Evolutionary conservation across 163 green algal species (phyloP).

Genomic region (Scenedesmus sp.): DNA sequence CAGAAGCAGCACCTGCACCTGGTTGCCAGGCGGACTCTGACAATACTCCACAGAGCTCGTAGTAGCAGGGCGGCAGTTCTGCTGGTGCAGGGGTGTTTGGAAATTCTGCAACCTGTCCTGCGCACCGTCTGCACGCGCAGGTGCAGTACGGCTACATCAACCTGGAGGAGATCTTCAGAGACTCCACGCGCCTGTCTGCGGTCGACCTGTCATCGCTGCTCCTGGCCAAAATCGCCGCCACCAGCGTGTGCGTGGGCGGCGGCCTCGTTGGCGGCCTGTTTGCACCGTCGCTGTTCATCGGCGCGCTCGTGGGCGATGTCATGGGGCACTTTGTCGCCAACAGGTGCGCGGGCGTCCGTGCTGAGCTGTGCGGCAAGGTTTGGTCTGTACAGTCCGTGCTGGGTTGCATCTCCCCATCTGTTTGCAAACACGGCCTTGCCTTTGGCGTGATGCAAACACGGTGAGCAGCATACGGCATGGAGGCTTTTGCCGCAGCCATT

Average conservation of each 20-base stretch:
- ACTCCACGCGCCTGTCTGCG: conserved; percentile 62
- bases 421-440: not conserved
- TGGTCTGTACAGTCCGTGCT: too few species aligned
- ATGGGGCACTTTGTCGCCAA: conserved; percentile 68
- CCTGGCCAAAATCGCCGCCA: conserved; percentile 89
- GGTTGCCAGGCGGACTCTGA: too few species aligned
- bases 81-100: too few species aligned
- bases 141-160: conserved; percentile 79
- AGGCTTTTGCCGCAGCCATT: too few species aligned
- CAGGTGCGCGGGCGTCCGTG: conserved; percentile 12
- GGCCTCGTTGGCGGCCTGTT: conserved; percentile 95
- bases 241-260: conserved; percentile 84
- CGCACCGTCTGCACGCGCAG: conserved; percentile 34
- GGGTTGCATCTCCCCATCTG: too few species aligned
- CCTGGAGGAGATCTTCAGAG: conserved; percentile 78
- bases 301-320: conserved; percentile 78
- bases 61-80: too few species aligned
- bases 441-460: too few species aligned
- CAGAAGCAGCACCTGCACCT: too few species aligned
- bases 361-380: not conserved
- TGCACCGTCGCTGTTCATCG: conserved; percentile 97
- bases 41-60: too few species aligned
- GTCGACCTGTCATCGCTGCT: conserved; percentile 67
- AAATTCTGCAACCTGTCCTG: not conserved
- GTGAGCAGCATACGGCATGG: too few species aligned